Percentiles rank a stretch among this genome's conserved stretches.
Evolutionary conservation across 108 stramenopile genomes (phyloP).

Genomic region (Nannochloropsis salina): DNA sequence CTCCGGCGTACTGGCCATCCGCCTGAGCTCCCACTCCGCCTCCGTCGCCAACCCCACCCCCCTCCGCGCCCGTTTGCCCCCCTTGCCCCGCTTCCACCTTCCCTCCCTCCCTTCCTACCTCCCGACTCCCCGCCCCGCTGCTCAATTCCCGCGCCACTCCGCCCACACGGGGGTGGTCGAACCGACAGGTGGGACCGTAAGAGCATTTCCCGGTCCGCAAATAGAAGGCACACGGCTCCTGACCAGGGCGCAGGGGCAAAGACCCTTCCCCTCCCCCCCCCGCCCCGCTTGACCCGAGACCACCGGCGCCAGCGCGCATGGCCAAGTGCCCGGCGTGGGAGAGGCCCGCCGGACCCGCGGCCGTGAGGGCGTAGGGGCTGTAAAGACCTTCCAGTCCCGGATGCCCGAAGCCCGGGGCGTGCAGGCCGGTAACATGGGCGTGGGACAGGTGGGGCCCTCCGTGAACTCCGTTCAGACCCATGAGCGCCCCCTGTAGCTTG

Average conservation of each 20-base stretch:
- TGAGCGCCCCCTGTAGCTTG: background rate
- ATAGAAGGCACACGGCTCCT: constrained; percentile 22
- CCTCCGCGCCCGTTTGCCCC: background rate
- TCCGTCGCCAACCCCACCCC: background rate
- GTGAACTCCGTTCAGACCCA: background rate
- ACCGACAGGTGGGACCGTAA: background rate
- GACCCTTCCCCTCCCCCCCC: background rate
- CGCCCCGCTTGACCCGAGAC: background rate
- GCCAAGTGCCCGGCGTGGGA: background rate
- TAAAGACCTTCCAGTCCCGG: background rate
- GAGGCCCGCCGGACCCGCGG: background rate
- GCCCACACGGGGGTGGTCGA: background rate
- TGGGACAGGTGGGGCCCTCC: background rate
- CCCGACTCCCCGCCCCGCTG: background rate
- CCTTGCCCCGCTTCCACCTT: background rate
- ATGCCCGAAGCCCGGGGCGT: background rate
- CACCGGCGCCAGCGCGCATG: background rate
- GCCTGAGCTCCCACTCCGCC: background rate
- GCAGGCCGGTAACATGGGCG: background rate
- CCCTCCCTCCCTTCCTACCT: background rate
- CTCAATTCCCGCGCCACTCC: background rate
- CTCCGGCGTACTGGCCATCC: background rate
- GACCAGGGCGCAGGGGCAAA: constrained; percentile 24
- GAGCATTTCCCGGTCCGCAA: constrained; percentile 26
- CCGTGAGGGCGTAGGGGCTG: background rate